Evolutionary conservation across 1,139 yeast genomes (phyloP).

Genomic region (Candida sp.): DNA sequence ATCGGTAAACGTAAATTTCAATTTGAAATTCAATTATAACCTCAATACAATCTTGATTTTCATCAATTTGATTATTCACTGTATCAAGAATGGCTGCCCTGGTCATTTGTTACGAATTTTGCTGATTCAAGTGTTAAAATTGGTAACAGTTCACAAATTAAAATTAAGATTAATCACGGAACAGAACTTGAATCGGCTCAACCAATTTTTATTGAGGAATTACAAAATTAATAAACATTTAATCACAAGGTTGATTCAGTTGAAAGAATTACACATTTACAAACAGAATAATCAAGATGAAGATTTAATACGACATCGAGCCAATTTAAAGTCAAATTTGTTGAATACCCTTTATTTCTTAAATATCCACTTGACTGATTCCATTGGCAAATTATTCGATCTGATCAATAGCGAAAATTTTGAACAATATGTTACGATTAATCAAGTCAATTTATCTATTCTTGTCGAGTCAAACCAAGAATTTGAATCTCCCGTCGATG

Average conservation of each 20-base stretch:
- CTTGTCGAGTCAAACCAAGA: constrained; percentile 9
- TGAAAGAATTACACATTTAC: constrained; percentile 31
- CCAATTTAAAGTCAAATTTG: constrained; percentile 9
- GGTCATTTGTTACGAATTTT: constrained; percentile 26
- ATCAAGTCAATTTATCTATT: constrained; percentile 24
- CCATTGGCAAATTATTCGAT: constrained; percentile 31
- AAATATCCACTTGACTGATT: constrained; percentile 23
- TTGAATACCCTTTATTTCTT: constrained; percentile 22
- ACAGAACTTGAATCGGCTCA: constrained; percentile 19
- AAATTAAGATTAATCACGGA: constrained; percentile 21
- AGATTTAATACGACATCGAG: constrained; percentile 4
- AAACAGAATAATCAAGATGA: constrained; percentile 10
- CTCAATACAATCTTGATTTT: constrained; percentile 14
- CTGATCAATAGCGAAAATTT: constrained; percentile 34
- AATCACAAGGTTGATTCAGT: constrained; percentile 26
- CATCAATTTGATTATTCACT: constrained; percentile 19
- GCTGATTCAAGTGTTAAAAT: constrained; percentile 26
- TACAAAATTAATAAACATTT: constrained; percentile 37
- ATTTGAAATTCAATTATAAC: constrained; percentile 2
- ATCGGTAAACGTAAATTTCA: neutral
- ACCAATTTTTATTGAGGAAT: constrained; percentile 31
- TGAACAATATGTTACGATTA: constrained; percentile 40
- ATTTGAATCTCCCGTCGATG: constrained; percentile 7
- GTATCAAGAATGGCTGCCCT: constrained; percentile 19
- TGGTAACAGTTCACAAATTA: constrained; percentile 25